phyloP scores from a whole-genome alignment of 1,284 basidiomycete genomes.

The Trichosporon ovoides region DNA sequence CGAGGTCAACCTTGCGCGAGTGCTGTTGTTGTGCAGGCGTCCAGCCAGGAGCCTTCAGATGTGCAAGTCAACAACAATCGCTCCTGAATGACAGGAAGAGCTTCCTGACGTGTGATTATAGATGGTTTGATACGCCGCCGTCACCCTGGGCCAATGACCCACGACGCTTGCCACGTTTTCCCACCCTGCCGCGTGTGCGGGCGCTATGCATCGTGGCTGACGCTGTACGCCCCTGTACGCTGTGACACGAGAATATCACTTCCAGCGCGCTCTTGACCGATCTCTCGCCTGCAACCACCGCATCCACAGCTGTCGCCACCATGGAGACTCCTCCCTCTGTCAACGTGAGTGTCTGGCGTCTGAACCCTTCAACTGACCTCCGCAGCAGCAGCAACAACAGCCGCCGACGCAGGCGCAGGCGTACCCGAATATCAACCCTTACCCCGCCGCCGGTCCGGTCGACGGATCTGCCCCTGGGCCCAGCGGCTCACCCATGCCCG shows the following conservation, averaged over 20 bases:
- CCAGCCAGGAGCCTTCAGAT: neutral
- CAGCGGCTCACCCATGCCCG: slow-evolving; percentile 16
- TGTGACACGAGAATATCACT: slow-evolving; percentile 1
- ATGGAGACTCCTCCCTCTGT: slow-evolving; percentile 2
- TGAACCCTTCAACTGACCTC: neutral
- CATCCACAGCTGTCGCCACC: slow-evolving; percentile 3
- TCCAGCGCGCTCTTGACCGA: slow-evolving; percentile 4
- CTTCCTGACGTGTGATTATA: neutral
- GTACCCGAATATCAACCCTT: slow-evolving; percentile 25
- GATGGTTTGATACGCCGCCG: neutral
- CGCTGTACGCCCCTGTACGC: no score
- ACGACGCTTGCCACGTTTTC: neutral
- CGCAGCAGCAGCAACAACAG: slow-evolving; percentile 5
- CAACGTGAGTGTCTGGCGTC: neutral
- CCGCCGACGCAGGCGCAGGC: slow-evolving; percentile 8
- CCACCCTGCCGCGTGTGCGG: neutral
- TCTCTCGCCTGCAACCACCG: neutral
- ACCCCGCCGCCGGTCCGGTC: slow-evolving; percentile 16
- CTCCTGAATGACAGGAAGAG: neutral
- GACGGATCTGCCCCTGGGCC: neutral
- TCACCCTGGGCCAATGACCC: neutral
- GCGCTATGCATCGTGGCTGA: neutral
- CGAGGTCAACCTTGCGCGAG: neutral
- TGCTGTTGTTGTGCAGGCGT: slow-evolving; percentile 2
- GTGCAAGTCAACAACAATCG: slow-evolving; percentile 4